These are phyloP conservation scores for Coemansia sp. DNA, from an alignment of 192 early-diverging fungal species.

Conservation along the genomic window DNA sequence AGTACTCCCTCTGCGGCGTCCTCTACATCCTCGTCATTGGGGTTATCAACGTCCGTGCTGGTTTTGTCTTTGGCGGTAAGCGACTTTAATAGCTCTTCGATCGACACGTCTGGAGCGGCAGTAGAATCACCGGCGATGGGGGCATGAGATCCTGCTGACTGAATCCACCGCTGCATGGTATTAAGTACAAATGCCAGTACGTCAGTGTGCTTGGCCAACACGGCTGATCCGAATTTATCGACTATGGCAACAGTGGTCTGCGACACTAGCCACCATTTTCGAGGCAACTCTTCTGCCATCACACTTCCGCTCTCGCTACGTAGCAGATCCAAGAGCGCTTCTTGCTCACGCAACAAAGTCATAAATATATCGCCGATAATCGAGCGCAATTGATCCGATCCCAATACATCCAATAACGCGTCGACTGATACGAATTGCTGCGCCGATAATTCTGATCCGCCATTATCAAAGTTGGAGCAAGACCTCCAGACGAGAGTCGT, in stretches of 20 bases:
- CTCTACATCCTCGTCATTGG: constrained; percentile 11
- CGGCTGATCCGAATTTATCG: constrained; percentile 69
- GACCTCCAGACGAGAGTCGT: background rate
- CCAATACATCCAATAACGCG: constrained; percentile 66
- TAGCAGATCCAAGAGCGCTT: constrained; percentile 50
- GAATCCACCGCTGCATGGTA: constrained; percentile 56
- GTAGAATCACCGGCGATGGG: background rate
- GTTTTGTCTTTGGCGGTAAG: background rate
- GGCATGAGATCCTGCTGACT: constrained; percentile 10
- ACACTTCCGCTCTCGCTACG: constrained; percentile 5
- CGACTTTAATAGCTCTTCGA: constrained; percentile 23
- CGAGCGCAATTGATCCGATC: constrained; percentile 54
- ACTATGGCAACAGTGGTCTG: constrained; percentile 59
- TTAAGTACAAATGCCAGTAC: constrained; percentile 70
- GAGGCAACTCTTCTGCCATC: background rate
- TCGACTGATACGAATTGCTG: constrained; percentile 59
- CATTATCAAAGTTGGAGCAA: background rate
- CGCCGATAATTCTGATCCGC: constrained; percentile 3
- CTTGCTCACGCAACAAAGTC: constrained; percentile 70
- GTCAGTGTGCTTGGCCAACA: constrained; percentile 71
- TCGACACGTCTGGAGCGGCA: background rate
- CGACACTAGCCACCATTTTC: constrained; percentile 50
- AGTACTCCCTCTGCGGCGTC: constrained; percentile 42
- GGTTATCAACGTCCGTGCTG: background rate
- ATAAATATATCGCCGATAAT: constrained; percentile 75